Conservation (phyloP, 176 grass and related monocot species). For the Carex cristatella region DNA sequence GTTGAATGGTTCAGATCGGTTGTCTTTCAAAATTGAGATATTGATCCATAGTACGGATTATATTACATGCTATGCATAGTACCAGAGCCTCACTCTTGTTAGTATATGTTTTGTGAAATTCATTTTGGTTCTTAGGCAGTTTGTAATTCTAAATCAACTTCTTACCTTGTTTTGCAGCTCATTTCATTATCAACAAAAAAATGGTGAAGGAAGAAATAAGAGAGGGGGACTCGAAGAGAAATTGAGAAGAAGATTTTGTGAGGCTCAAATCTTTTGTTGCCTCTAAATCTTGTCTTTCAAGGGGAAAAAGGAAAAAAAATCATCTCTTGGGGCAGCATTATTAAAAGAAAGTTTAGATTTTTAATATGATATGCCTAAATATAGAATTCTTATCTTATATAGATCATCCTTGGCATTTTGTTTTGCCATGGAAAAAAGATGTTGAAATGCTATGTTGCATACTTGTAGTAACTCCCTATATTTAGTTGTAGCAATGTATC, state of each 20-base stretch:
- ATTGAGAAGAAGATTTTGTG: neutral
- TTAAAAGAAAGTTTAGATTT: neutral
- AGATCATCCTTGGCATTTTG: neutral
- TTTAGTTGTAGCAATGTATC: neutral
- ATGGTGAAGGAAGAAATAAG: conserved; percentile 26
- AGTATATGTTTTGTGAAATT: neutral
- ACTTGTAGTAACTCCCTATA: neutral
- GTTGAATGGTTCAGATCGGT: too few relatives aligned
- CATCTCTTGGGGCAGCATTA: neutral
- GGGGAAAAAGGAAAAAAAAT: neutral
- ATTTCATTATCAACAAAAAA: conserved; percentile 67
- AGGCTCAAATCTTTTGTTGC: neutral
- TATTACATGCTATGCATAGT: too few relatives aligned
- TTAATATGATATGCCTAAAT: neutral
- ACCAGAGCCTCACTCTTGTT: too few relatives aligned
- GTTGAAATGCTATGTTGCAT: neutral
- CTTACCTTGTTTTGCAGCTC: conserved; percentile 52
- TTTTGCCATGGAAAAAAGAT: too few relatives aligned
- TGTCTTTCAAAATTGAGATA: too few relatives aligned
- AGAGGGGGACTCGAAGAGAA: neutral
- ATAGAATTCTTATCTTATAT: conserved; percentile 4
- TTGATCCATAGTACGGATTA: too few relatives aligned
- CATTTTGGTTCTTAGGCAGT: neutral
- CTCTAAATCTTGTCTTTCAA: neutral
- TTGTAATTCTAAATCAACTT: neutral